These are phyloP conservation scores for Colletotrichum navitas DNA, from an alignment of 2,329 filamentous ascomycete genomes.

Conservation along the genomic window DNA sequence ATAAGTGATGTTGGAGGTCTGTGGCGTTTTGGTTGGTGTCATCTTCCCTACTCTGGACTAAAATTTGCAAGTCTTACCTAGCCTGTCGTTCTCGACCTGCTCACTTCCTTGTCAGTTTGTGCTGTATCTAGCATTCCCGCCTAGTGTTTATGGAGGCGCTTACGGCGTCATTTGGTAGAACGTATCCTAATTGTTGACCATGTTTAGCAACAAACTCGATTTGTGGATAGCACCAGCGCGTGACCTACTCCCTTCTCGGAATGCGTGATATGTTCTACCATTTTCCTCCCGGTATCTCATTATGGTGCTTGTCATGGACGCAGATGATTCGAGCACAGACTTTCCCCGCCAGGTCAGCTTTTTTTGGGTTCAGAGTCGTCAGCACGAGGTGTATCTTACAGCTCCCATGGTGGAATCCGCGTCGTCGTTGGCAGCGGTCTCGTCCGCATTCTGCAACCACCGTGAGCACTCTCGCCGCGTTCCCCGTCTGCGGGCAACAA, in stretches of 20 bases:
- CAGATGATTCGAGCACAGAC: conserved; percentile 45
- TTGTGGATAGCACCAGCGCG: too few relatives aligned
- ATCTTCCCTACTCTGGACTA: neutral
- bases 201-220: neutral
- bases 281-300: conserved; percentile 55
- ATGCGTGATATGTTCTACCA: conserved; percentile 55
- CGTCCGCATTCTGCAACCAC: neutral
- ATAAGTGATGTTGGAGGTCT: conserved; percentile 49
- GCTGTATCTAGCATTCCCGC: neutral
- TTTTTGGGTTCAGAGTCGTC: too few relatives aligned
- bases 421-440: conserved; percentile 7
- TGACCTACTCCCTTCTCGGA: conserved; percentile 45
- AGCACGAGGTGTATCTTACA: conserved; percentile 2
- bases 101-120: neutral
- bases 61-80: conserved; percentile 28
- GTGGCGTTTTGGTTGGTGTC: neutral
- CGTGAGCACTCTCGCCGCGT: neutral
- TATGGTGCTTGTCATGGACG: conserved; percentile 54
- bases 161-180: conserved; percentile 47
- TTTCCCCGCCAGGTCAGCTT: conserved; percentile 1
- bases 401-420: conserved; percentile 16
- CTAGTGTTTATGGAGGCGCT: neutral
- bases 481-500: neutral
- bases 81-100: conserved; percentile 45
- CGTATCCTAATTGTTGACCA: conserved; percentile 42